phyloP scores from a whole-genome alignment of 2,329 filamentous ascomycete genomes.

The Colletotrichum sp. region DNA sequence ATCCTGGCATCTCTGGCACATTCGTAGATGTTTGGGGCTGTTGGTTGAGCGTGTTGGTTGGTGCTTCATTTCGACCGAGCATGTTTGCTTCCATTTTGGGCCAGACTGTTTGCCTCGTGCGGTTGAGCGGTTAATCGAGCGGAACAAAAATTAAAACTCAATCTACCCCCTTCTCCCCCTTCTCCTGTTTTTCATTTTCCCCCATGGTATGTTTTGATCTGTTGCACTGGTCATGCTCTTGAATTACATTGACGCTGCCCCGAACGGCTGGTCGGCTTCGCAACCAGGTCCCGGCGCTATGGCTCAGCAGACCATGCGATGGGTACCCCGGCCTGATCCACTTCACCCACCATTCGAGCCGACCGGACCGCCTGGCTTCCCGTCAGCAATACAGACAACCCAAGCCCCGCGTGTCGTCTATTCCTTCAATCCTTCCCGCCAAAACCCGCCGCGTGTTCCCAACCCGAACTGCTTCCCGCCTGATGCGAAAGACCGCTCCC shows the following conservation, averaged over 20 bases:
- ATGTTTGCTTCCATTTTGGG: not conserved
- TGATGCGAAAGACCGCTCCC: not conserved
- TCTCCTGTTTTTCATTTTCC: not conserved
- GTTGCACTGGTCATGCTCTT: not conserved
- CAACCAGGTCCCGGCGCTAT: not conserved
- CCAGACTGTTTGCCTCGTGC: not conserved
- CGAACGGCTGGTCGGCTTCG: not conserved
- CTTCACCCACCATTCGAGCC: not conserved
- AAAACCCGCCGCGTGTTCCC: not conserved
- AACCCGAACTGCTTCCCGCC: not conserved
- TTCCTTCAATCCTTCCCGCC: not conserved
- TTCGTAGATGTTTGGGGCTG: not conserved
- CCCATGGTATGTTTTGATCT: accelerated
- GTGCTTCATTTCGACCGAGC: not conserved
- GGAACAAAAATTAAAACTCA: not conserved
- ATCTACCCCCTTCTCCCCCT: not conserved
- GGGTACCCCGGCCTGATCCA: not conserved
- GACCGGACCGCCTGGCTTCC: not conserved
- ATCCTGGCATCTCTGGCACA: not conserved
- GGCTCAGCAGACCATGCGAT: not conserved
- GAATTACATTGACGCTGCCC: not conserved
- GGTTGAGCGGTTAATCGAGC: not conserved
- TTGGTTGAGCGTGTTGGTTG: not conserved
- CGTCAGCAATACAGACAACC: not conserved
- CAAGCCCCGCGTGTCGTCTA: not conserved